Evolutionary conservation across 768 basidiomycete species (phyloP).

Genomic region (Crassisporium funariophilum): DNA sequence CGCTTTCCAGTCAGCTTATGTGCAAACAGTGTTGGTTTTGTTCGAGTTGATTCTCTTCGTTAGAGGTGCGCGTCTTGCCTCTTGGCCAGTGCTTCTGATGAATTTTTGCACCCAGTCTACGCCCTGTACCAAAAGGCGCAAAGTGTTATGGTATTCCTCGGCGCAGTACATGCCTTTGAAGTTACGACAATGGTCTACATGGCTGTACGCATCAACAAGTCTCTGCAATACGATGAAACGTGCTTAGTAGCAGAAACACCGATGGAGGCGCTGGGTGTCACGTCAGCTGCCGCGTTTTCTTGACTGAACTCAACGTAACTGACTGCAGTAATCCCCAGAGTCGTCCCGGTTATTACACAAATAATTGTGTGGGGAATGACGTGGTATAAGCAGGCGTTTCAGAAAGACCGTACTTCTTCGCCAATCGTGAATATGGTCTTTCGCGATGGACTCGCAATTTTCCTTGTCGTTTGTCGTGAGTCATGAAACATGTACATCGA

Average conservation of each 20-base stretch:
- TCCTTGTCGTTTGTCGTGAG: constrained; percentile 9
- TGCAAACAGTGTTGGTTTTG: not conserved
- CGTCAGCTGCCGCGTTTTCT: not conserved
- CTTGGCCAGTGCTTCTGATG: not conserved
- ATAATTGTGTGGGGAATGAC: constrained; percentile 14
- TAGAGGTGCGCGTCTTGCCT: constrained; percentile 2
- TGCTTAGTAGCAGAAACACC: constrained; percentile 9
- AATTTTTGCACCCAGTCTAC: constrained; percentile 2
- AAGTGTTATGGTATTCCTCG: constrained; percentile 2
- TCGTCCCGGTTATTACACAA: constrained; percentile 9
- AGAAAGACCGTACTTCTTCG: not conserved
- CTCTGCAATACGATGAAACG: constrained; percentile 8
- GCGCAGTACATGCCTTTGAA: constrained; percentile 1
- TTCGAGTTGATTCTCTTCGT: constrained; percentile 9
- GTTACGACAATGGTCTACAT: constrained; percentile 3
- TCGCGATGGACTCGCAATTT: constrained; percentile 12
- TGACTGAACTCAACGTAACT: not conserved
- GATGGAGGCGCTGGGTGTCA: constrained; percentile 3
- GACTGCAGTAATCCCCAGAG: not conserved
- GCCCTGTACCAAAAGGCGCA: constrained; percentile 6
- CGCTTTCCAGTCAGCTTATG: constrained; percentile 6
- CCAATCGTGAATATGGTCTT: constrained; percentile 10
- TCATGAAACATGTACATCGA: not conserved
- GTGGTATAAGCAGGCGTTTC: constrained; percentile 10
- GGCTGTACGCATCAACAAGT: not conserved